A percentile compares a stretch with the other conserved stretches of the same genome.
Evolutionary conservation across 1,284 basidiomycete species (phyloP).

Genomic region (Clitocybe nebularis): DNA sequence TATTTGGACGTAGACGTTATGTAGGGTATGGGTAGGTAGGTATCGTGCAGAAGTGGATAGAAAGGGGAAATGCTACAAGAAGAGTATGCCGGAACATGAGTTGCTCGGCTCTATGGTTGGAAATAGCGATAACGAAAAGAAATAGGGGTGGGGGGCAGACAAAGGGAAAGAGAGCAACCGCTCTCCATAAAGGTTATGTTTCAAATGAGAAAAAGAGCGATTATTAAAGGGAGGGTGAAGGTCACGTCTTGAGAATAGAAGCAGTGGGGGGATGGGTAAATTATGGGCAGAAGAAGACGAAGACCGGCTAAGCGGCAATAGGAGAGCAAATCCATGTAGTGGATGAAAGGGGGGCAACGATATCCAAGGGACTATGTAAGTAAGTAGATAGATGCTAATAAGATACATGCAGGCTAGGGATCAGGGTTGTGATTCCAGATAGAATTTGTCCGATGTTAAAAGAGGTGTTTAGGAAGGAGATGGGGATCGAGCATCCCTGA

Average conservation of each 20-base stretch:
- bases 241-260: slow-evolving; percentile 12
- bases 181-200: slow-evolving; percentile 16
- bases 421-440: slow-evolving; percentile 13
- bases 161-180: slow-evolving; percentile 14
- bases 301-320: slow-evolving; percentile 4
- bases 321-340: slow-evolving; percentile 16
- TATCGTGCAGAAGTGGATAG: slow-evolving; percentile 8
- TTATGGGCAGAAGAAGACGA: slow-evolving; percentile 14
- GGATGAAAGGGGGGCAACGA: slow-evolving; percentile 1
- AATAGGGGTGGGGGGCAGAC: slow-evolving; percentile 5
- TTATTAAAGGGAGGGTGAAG: slow-evolving; percentile 17
- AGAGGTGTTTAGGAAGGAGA: slow-evolving; percentile 15
- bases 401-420: slow-evolving; percentile 18
- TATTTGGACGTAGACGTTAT: slow-evolving; percentile 2
- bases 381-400: slow-evolving; percentile 19
- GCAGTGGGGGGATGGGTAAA: slow-evolving; percentile 14
- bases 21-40: slow-evolving; percentile 15
- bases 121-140: slow-evolving; percentile 15
- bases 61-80: slow-evolving; percentile 17
- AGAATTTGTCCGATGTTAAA: slow-evolving; percentile 14
- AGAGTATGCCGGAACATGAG: slow-evolving; percentile 8
- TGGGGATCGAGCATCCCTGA: slow-evolving; percentile 17
- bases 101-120: slow-evolving; percentile 19
- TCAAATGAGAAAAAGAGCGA: slow-evolving; percentile 18
- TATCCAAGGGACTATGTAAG: slow-evolving; percentile 6